These are phyloP conservation scores for Saccharomycopsis sp. DNA, from an alignment of 805 yeast species.

Conservation along the genomic window DNA sequence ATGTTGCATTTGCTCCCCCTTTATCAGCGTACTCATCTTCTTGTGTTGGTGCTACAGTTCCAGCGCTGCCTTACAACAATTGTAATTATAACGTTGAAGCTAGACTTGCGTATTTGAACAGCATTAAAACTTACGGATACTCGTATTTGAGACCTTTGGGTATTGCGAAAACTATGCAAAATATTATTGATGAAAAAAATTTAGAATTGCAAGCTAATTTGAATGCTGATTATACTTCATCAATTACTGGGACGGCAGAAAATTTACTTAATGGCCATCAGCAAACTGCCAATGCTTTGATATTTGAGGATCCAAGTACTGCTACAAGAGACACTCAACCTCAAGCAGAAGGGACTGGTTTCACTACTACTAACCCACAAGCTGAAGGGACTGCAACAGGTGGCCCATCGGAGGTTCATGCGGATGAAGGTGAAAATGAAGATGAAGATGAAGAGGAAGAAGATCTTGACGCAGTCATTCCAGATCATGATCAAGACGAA, in stretches of 20 bases:
- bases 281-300: conserved; percentile 2
- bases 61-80: neutral
- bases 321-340: conserved; percentile 11
- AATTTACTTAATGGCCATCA: conserved; percentile 21
- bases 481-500: conserved; percentile 19
- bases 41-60: conserved; percentile 19
- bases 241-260: conserved; percentile 17
- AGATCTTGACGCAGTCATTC: conserved; percentile 27
- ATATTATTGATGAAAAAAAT: conserved; percentile 28
- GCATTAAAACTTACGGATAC: conserved; percentile 41
- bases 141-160: conserved; percentile 53
- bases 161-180: conserved; percentile 45
- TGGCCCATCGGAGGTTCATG: neutral
- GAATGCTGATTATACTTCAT: conserved; percentile 18
- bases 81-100: conserved; percentile 18
- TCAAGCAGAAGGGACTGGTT: conserved; percentile 20
- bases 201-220: conserved; percentile 27
- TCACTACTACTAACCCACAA: conserved; percentile 4
- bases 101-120: conserved; percentile 16
- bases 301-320: conserved; percentile 9
- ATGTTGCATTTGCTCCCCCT: conserved; percentile 19
- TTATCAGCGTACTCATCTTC: conserved; percentile 21
- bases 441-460: conserved; percentile 23
- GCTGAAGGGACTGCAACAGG: neutral
- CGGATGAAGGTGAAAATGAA: conserved; percentile 1